Evolutionary conservation across 192 early-diverging fungal species (phyloP).

Genomic region (Mortierella antarctica): DNA sequence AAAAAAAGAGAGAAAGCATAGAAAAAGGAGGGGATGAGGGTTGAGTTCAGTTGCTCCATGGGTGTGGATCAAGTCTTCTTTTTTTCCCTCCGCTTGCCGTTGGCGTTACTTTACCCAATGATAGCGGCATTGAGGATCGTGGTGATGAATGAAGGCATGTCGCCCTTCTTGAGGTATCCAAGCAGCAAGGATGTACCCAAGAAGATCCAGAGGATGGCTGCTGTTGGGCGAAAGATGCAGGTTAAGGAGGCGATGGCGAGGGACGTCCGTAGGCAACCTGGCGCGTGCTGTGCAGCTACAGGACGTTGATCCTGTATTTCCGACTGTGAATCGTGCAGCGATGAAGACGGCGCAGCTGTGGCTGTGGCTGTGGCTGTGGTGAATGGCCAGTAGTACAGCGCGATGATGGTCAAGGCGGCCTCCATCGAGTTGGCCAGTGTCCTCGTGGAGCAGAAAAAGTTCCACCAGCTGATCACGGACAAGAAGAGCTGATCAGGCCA

Average conservation of each 20-base stretch:
- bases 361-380: constrained; percentile 3
- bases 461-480: constrained; percentile 68
- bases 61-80: background rate
- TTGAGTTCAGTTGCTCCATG: too few species aligned
- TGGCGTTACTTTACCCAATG: constrained; percentile 54
- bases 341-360: background rate
- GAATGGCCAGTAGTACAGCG: constrained; percentile 91
- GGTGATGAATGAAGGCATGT: constrained; percentile 2
- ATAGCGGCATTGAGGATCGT: constrained; percentile 48
- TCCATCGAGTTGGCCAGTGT: constrained; percentile 78
- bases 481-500: constrained; percentile 56
- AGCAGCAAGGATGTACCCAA: constrained; percentile 71
- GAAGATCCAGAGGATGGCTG: constrained; percentile 86
- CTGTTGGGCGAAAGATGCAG: constrained; percentile 92
- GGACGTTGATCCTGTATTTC: background rate
- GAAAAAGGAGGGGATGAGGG: background rate
- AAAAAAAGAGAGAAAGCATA: background rate
- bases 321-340: background rate
- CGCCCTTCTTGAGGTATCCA: constrained; percentile 11
- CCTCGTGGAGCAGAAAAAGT: constrained; percentile 63
- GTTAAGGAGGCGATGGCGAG: constrained; percentile 80
- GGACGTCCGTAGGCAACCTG: constrained; percentile 38
- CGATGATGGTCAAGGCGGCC: constrained; percentile 75
- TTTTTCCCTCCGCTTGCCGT: background rate
- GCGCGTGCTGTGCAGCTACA: background rate